A percentile compares a stretch with the other conserved stretches of the same genome.
These are phyloP conservation scores for Aspergillus conjunctus DNA, from an alignment of 495 filamentous ascomycete genomes.

Conservation along the genomic window DNA sequence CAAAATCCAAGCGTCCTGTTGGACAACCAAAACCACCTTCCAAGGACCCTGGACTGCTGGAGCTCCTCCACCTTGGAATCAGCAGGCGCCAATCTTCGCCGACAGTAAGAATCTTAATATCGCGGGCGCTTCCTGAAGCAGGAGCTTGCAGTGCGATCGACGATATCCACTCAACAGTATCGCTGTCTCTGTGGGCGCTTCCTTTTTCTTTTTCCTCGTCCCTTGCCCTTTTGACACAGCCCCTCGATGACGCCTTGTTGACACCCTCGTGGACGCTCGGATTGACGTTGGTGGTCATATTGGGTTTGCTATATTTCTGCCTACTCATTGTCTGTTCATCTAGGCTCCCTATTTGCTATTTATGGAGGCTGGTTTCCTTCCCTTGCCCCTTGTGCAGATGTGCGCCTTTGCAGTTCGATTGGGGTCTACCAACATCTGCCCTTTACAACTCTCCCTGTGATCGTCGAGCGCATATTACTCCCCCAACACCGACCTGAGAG, in stretches of 20 bases:
- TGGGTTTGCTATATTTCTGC: conserved; percentile 13
- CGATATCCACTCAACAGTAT: not conserved
- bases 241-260: conserved; percentile 17
- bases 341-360: conserved; percentile 14
- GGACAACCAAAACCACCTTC: not conserved
- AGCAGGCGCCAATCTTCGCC: not conserved
- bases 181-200: conserved; percentile 7
- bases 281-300: conserved; percentile 8
- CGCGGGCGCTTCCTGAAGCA: conserved; percentile 7
- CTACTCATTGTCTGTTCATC: conserved; percentile 3
- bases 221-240: conserved; percentile 17
- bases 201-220: conserved; percentile 4
- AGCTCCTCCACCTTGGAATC: not conserved
- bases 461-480: not conserved
- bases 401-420: conserved; percentile 16
- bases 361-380: conserved; percentile 17
- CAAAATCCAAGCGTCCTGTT: conserved; percentile 9
- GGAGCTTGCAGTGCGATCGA: not conserved
- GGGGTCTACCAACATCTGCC: conserved; percentile 14
- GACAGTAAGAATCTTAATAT: not conserved
- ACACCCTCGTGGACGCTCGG: not conserved
- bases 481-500: not conserved
- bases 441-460: conserved; percentile 6
- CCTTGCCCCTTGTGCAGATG: conserved; percentile 18
- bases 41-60: conserved; percentile 1